These are phyloP conservation scores for Candida ovalis DNA, from an alignment of 805 yeast genomes.

Conservation along the genomic window DNA sequence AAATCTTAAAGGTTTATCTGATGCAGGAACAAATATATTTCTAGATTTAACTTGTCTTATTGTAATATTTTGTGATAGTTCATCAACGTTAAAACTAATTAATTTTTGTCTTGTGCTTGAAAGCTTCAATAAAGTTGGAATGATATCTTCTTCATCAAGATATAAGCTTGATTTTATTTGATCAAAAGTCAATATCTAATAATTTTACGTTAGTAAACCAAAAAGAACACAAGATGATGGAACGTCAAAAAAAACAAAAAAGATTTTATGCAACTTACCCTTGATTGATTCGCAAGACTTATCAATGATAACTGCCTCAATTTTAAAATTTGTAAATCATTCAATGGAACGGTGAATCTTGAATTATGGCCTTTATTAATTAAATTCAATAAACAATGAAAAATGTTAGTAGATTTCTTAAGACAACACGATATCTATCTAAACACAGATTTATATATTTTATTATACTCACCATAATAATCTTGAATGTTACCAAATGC, in stretches of 20 bases:
- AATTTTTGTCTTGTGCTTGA: conserved; percentile 9
- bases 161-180: background rate
- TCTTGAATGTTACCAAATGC: conserved; percentile 26
- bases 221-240: background rate
- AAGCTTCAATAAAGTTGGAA: conserved; percentile 10
- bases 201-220: background rate
- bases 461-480: conserved; percentile 8
- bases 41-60: conserved; percentile 11
- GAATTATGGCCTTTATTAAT: conserved; percentile 1
- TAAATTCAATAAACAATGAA: too few species aligned
- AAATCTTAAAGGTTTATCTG: conserved; percentile 14
- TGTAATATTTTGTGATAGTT: conserved; percentile 3
- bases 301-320: conserved; percentile 19
- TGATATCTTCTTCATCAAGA: background rate
- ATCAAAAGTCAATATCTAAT: conserved; percentile 9
- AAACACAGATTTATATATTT: too few species aligned
- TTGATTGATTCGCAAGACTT: conserved; percentile 7
- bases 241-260: background rate
- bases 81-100: conserved; percentile 16
- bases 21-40: conserved; percentile 16
- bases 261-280: background rate
- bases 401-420: too few species aligned
- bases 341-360: conserved; percentile 3
- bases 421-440: too few species aligned
- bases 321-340: conserved; percentile 15